Evolutionary conservation across 768 basidiomycete genomes (phyloP), one percentile per base, ranked within the genome.

Genomic region (Suillus americanus): DNA sequence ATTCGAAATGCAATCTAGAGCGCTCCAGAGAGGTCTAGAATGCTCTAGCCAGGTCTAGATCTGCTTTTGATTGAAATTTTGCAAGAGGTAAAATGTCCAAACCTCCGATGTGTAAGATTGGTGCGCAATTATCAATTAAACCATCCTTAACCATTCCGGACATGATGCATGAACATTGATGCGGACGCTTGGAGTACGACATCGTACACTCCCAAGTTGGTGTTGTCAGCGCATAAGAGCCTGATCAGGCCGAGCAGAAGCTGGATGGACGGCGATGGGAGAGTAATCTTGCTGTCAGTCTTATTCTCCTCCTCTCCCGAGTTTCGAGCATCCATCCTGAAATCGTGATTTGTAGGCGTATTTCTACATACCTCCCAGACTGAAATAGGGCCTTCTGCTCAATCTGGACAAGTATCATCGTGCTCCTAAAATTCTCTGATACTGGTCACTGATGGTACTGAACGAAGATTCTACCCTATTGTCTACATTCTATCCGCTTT

Each of bases 61-160:
- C 30, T 30, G 30, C 30, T 30, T 30, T 30, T 30, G 30, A 30
- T 1, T 30, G 30, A 30, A 30, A 30, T 30, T 30, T 30, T 30
- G 30, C 30, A 30, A 30, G 28, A 30, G 2, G 28, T 30, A 30
- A 30, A 30, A 30, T 30, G 30, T 30, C 30, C 30, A 30, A 30
- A 30, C 30, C 30, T 30, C 30, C 30, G 30, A 30, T 30, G 30
- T 30, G 30, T 30, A 30, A 30, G 30, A n/a, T n/a, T n/a, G n/a
- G 96, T 96, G 96, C 74, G 81, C 91, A 10, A 91, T 95, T 7
- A 80, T 97, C 66, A 98, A 97, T 71, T 82, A 86, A 60, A 89
- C 86, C 37, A 75, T 86, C 43, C 66, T 73, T 65, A 61, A n/a
- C 40, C 13, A 33, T 51, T 20, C 25, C 65, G 9, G 45, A 41